Base-by-base conservation (phyloP, 345 rosid species). In the Sapria himalayana region DNA sequence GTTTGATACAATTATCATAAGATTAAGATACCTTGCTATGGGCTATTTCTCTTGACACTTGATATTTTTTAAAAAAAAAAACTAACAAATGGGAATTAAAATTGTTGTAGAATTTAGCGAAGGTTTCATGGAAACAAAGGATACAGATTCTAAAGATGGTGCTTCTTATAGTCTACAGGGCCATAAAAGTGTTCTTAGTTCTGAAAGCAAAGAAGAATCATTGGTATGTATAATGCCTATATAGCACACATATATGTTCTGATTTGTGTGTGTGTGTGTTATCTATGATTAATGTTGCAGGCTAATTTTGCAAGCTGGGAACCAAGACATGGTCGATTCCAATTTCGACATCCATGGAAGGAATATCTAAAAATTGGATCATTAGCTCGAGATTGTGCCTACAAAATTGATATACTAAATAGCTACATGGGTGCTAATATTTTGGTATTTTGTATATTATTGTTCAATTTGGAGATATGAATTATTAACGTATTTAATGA, bases 221-320 rank as follows among this genome's bases (percentile, higher is more conserved):
- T 51, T 85, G 82, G 96, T 84, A 49, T 11, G 85, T 38, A 29
- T 4, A 22, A 29, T 19, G 19, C 6, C 22, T 22, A 5, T n/a
- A n/a, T n/a, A n/a, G n/a, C n/a, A n/a, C n/a, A n/a, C n/a, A n/a
- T n/a, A n/a, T n/a, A n/a, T n/a, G n/a, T n/a, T n/a, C n/a, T n/a
- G n/a, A n/a, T n/a, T n/a, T n/a, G n/a, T n/a, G n/a, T n/a, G n/a
- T n/a, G n/a, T n/a, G n/a, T n/a, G n/a, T n/a, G n/a, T n/a, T n/a
- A n/a, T n/a, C n/a, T n/a, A n/a, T n/a, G n/a, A n/a, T n/a, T n/a
- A n/a, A n/a, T 36, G 9, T 18, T 17, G 22, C 55, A 76, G 95
- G 89, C 84, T 9, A 74, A 76, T 50, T 79, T 66, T 46, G 93
- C 89, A 0, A 64, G 70, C 53, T 84, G 95, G 95, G 93, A 84